Conservation (phyloP, 805 yeast genomes). For the Candida taoyuanica region DNA sequence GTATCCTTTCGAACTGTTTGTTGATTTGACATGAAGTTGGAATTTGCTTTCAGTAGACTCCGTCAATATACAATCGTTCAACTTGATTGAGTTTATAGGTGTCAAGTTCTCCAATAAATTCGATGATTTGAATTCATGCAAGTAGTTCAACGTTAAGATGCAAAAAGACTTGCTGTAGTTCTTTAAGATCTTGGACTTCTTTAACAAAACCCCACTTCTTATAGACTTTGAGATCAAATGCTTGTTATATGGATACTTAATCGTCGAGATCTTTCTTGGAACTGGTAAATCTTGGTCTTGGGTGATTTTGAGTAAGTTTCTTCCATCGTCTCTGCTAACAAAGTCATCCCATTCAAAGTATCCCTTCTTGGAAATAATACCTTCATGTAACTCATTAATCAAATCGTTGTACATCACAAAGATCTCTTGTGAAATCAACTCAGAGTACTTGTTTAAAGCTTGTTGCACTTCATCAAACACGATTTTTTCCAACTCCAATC, state of each 20-base stretch:
- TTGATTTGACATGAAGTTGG: slow-evolving; percentile 44
- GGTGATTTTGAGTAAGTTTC: slow-evolving; percentile 33
- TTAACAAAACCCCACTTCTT: slow-evolving; percentile 74
- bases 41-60: slow-evolving; percentile 74
- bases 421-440: slow-evolving; percentile 66
- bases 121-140: slow-evolving; percentile 83
- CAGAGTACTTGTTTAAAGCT: slow-evolving; percentile 67
- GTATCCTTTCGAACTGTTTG: slow-evolving; percentile 72
- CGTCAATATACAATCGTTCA: slow-evolving; percentile 73
- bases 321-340: slow-evolving; percentile 61
- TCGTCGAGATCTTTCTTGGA: slow-evolving; percentile 51
- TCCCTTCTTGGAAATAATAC: slow-evolving; percentile 70
- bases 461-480: slow-evolving; percentile 82
- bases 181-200: slow-evolving; percentile 85
- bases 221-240: slow-evolving; percentile 64
- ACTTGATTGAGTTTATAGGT: slow-evolving; percentile 75
- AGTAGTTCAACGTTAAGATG: slow-evolving; percentile 77
- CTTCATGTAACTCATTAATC: slow-evolving; percentile 59
- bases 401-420: slow-evolving; percentile 61
- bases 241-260: slow-evolving; percentile 61
- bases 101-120: slow-evolving; percentile 73
- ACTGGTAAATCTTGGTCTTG: slow-evolving; percentile 50
- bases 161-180: slow-evolving; percentile 84
- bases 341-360: slow-evolving; percentile 86
- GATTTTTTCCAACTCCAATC: slow-evolving; percentile 80